These are phyloP conservation scores for Scutellaria baicalensis DNA, from an alignment of 257 asterid genomes.

Conservation along the genomic window DNA sequence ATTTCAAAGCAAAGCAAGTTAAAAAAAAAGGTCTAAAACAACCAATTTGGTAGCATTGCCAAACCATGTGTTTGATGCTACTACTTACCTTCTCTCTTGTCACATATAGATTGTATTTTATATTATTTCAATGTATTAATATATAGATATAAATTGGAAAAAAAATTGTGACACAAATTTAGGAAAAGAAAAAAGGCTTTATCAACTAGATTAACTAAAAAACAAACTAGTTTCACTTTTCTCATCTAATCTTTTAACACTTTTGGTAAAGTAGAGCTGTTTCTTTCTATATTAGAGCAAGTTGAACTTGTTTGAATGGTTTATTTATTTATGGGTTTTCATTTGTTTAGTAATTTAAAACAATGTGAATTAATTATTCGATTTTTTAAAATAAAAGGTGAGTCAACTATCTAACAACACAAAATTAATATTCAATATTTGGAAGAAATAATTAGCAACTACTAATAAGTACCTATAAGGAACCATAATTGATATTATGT, in stretches of 20 bases:
- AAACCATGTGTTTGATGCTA: slow-evolving; percentile 18
- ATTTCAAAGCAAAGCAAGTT: not conserved
- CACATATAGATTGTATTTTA: too few species aligned
- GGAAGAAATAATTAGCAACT: not conserved
- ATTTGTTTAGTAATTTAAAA: not conserved
- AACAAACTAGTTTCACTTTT: not conserved
- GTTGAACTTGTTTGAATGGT: not conserved
- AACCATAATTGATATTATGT: not conserved
- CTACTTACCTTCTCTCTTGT: slow-evolving; percentile 7
- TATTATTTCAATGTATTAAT: not conserved
- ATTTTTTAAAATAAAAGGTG: not conserved
- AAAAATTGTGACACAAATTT: not conserved
- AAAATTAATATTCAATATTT: not conserved
- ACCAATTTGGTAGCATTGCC: slow-evolving; percentile 21
- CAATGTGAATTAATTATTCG: not conserved
- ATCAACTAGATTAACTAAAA: too few species aligned
- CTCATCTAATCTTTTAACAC: not conserved
- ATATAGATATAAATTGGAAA: too few species aligned
- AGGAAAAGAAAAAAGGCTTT: too few species aligned
- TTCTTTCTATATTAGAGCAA: not conserved
- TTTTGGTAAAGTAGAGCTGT: not conserved
- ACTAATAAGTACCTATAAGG: not conserved
- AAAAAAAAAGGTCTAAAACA: not conserved
- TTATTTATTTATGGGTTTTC: not conserved
- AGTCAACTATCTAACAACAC: not conserved